A percentile compares a stretch with the other conserved stretches of the same genome.
Evolutionary conservation across 106 monocot species (phyloP).

Genomic region (Dendrobium chrysotoxum): DNA sequence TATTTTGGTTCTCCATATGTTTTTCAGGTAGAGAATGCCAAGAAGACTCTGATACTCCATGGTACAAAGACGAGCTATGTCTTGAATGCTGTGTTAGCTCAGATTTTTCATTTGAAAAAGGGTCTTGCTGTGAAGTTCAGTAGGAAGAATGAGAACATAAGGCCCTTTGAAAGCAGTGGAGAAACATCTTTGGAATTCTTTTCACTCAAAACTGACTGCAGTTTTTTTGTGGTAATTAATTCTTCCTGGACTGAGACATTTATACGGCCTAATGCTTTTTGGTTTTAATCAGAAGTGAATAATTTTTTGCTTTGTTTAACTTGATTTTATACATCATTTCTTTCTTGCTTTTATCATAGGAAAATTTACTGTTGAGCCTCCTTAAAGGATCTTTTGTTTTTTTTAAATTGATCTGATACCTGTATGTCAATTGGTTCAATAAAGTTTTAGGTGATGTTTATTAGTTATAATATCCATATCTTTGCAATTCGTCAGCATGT

Average conservation of each 20-base stretch:
- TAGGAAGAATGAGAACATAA: conserved; percentile 67
- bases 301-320: background rate
- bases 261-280: background rate
- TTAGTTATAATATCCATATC: background rate
- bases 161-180: conserved; percentile 81
- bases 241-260: background rate
- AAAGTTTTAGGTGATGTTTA: background rate
- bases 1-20: background rate
- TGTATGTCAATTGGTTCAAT: background rate
- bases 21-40: conserved; percentile 68
- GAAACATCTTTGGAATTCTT: conserved; percentile 78
- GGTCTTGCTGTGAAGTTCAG: conserved; percentile 54
- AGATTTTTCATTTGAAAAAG: conserved; percentile 74
- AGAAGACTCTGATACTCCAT: conserved; percentile 88
- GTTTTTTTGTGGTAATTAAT: conserved; percentile 65
- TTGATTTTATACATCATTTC: background rate
- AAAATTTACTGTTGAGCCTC: background rate
- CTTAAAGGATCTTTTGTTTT: background rate
- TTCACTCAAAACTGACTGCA: conserved; percentile 84
- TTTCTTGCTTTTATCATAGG: background rate
- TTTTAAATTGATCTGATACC: background rate
- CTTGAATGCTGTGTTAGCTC: conserved; percentile 50
- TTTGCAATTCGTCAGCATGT: background rate
- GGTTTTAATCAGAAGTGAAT: background rate
- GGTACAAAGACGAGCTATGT: conserved; percentile 72